Conservation (phyloP, 2,329 filamentous ascomycete genomes). For the Phaeosphaeria sp. region DNA sequence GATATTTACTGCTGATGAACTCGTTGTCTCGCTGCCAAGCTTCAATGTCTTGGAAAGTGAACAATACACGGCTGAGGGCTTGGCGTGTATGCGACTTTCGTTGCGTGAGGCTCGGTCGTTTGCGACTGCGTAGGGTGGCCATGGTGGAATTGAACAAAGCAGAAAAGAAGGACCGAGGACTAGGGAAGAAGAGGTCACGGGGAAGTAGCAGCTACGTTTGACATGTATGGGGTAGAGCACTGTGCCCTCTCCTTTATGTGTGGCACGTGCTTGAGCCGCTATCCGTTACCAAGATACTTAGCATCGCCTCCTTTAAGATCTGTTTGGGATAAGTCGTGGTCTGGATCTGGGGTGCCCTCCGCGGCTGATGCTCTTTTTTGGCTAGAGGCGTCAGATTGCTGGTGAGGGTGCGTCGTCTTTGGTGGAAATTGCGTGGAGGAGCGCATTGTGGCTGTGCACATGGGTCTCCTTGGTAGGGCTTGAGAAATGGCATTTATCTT, state of each 20-base stretch:
- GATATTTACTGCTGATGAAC: slow-evolving; percentile 5
- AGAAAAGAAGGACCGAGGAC: not conserved
- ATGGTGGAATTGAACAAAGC: not conserved
- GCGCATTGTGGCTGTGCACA: not conserved
- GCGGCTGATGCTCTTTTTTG: not conserved
- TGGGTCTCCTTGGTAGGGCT: not conserved
- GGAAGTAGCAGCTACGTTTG: not conserved
- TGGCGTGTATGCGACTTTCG: not conserved
- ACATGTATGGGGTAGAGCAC: not conserved
- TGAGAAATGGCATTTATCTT: not conserved
- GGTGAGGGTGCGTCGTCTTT: not conserved
- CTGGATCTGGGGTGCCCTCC: not conserved
- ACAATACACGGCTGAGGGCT: slow-evolving; percentile 19
- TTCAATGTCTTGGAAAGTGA: slow-evolving; percentile 11
- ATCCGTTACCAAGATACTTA: not conserved
- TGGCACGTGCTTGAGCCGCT: not conserved
- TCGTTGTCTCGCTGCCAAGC: slow-evolving; percentile 14
- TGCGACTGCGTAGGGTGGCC: not conserved
- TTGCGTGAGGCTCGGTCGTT: not conserved
- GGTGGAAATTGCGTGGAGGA: not conserved
- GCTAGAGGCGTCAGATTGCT: not conserved
- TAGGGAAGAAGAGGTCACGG: not conserved
- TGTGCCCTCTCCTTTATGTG: not conserved
- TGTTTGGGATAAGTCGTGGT: not conserved
- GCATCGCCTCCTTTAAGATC: not conserved